These are phyloP conservation scores for Zanthoxylum bungeanum DNA, from an alignment of 345 rosid species.

Conservation along the genomic window DNA sequence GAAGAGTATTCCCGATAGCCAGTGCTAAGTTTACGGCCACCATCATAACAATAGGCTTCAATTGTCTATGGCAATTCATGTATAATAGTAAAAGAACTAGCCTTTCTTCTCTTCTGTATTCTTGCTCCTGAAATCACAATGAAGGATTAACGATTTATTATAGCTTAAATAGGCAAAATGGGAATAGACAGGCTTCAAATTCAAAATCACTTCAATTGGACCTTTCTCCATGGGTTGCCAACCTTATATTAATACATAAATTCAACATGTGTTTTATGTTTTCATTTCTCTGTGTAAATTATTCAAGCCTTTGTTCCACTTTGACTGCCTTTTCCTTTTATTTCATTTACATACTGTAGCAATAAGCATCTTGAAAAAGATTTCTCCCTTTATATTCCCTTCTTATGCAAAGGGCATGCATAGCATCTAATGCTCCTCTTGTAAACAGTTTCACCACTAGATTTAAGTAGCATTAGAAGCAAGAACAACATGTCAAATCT, in stretches of 20 bases:
- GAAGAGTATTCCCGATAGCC: conserved; percentile 54
- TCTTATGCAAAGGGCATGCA: not conserved
- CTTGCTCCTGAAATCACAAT: not conserved
- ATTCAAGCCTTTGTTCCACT: not conserved
- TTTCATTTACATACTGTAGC: not conserved
- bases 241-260: not conserved
- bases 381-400: conserved; percentile 3
- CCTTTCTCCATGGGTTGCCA: not conserved
- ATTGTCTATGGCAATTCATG: conserved; percentile 36
- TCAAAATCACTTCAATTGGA: conserved; percentile 2
- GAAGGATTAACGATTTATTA: not conserved
- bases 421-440: conserved; percentile 17
- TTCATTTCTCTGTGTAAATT: not conserved
- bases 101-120: not conserved
- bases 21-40: conserved; percentile 49
- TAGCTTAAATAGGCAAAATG: not conserved
- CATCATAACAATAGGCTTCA: conserved; percentile 59
- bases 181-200: not conserved
- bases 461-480: not conserved
- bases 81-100: not conserved
- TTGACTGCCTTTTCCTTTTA: not conserved
- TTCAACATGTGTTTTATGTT: not conserved
- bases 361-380: conserved; percentile 12
- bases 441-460: not conserved
- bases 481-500: conserved; percentile 22